phyloP scores from a whole-genome alignment of 495 filamentous ascomycete genomes.

The Hypoxylon cercidicola region DNA sequence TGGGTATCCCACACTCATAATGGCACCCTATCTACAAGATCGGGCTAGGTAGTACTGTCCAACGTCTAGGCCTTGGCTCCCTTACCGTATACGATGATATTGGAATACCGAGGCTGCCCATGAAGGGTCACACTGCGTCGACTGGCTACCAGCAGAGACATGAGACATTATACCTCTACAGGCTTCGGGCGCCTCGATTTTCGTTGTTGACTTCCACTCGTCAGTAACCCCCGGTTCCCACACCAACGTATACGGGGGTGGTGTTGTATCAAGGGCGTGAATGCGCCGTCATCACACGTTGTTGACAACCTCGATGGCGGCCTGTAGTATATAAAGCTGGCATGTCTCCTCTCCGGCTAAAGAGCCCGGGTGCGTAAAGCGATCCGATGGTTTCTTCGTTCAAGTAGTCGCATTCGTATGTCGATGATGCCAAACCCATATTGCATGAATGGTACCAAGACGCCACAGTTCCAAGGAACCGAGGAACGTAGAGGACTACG shows the following conservation, averaged over 20 bases:
- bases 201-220: no score
- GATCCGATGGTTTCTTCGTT: conserved; percentile 11
- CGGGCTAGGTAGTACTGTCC: conserved; percentile 7
- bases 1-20: conserved; percentile 11
- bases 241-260: conserved; percentile 10
- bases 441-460: neutral
- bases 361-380: conserved; percentile 1
- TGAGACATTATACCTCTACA: conserved; percentile 6
- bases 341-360: conserved; percentile 16
- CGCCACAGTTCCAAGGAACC: conserved; percentile 3
- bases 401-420: conserved; percentile 2
- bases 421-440: neutral
- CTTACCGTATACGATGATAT: conserved; percentile 12
- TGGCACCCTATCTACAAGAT: conserved; percentile 23
- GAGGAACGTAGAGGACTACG: conserved; percentile 6
- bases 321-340: conserved; percentile 1
- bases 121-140: conserved; percentile 19
- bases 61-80: conserved; percentile 11
- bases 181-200: neutral
- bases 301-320: conserved; percentile 6
- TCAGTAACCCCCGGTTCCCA: conserved; percentile 6
- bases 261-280: conserved; percentile 17
- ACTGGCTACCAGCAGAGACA: neutral
- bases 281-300: neutral
- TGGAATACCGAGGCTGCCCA: conserved; percentile 33